A percentile compares a stretch with the other conserved stretches of the same genome.
Conservation (phyloP, 1,284 basidiomycete genomes). For the Volvariella surrecta region DNA sequence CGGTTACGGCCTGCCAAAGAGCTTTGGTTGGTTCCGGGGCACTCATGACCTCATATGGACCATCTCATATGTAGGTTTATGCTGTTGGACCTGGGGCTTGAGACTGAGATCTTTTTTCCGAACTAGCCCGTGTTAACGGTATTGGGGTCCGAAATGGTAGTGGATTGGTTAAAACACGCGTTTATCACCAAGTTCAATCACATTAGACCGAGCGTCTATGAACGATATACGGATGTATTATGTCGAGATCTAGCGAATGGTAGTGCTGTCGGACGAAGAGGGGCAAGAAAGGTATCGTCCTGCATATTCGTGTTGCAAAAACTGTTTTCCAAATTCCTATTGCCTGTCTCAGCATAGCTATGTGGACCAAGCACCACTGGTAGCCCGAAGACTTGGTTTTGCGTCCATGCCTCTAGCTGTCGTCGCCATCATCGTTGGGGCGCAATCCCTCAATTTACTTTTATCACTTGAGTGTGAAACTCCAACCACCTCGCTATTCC, state of each 20-base stretch:
- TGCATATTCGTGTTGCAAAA: background rate
- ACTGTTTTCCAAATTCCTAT: too few species aligned
- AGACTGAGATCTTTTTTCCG: constrained; percentile 1
- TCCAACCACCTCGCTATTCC: constrained; percentile 29
- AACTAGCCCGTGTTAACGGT: constrained; percentile 85
- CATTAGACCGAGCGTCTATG: constrained; percentile 92
- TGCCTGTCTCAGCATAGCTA: constrained; percentile 60
- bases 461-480: constrained; percentile 19
- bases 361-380: constrained; percentile 93
- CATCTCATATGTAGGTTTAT: constrained; percentile 74
- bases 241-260: constrained; percentile 89
- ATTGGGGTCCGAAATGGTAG: constrained; percentile 85
- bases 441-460: constrained; percentile 70
- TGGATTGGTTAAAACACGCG: constrained; percentile 99
- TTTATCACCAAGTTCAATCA: constrained; percentile 99
- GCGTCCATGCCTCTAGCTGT: constrained; percentile 90
- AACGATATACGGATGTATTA: constrained; percentile 92
- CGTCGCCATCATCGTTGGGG: constrained; percentile 81
- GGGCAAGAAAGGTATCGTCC: constrained; percentile 55
- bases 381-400: constrained; percentile 90
- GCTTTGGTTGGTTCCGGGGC: constrained; percentile 77
- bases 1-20: constrained; percentile 70
- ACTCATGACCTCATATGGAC: constrained; percentile 77
- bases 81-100: background rate
- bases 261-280: constrained; percentile 58